These are phyloP conservation scores for Gnomoniopsis smithogilvyi DNA, from an alignment of 2,329 filamentous ascomycete genomes.

Conservation along the genomic window DNA sequence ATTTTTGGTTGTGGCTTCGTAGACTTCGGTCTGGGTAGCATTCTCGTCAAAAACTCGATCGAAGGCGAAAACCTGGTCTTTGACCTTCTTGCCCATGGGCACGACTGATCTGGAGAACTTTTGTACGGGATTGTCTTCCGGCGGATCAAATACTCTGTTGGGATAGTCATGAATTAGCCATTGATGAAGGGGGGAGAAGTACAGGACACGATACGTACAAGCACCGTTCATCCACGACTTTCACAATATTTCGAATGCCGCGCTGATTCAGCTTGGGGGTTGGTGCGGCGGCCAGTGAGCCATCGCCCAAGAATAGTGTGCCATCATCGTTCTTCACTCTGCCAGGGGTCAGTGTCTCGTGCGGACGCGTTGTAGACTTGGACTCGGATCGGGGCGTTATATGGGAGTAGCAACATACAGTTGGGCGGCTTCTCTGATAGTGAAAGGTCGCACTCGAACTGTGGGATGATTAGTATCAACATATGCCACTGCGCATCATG, in stretches of 20 bases:
- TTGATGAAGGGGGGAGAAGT: not conserved
- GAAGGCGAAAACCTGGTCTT: constrained; percentile 97
- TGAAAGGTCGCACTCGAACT: constrained; percentile 71
- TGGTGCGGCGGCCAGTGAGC: constrained; percentile 83
- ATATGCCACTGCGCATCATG: not conserved
- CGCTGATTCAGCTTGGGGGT: constrained; percentile 81
- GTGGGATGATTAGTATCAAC: constrained; percentile 25
- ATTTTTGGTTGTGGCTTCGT: constrained; percentile 84
- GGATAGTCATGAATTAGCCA: constrained; percentile 21
- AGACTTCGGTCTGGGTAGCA: constrained; percentile 86
- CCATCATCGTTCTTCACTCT: constrained; percentile 73
- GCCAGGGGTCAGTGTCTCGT: not conserved
- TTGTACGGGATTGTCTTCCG: constrained; percentile 89
- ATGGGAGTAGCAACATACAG: constrained; percentile 47
- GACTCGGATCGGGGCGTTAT: not conserved
- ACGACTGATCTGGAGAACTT: constrained; percentile 81
- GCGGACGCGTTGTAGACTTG: not conserved
- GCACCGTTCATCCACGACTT: constrained; percentile 94
- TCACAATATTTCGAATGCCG: constrained; percentile 87
- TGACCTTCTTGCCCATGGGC: constrained; percentile 83
- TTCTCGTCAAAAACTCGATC: constrained; percentile 97
- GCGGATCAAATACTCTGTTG: constrained; percentile 87
- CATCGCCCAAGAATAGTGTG: constrained; percentile 92
- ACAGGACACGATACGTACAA: constrained; percentile 60
- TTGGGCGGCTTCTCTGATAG: constrained; percentile 92